Base-by-base conservation (phyloP, 192 early-diverging fungal genomes). In the Backusella westeae region DNA sequence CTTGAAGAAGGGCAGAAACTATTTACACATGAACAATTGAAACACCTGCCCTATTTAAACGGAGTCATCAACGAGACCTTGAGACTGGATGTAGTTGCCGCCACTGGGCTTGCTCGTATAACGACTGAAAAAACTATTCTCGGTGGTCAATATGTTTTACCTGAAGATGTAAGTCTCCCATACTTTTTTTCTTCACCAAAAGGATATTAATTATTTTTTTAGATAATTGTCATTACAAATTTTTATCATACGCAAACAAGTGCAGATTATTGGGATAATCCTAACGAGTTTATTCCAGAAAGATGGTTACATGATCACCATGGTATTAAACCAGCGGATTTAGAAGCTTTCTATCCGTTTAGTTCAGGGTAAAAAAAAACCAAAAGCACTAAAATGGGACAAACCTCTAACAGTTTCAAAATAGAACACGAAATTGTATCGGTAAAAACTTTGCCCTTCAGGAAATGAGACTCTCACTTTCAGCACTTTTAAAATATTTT, bases 271-370 rank as follows among this genome's bases (percentile, higher is more conserved):
- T 89, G 84, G 75, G 65, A 80, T 36, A 75, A 83, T 52, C 76
- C 85, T 12, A 71, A 81, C 6, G 78, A 78, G 44, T 89, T 89
- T 67, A 79, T 80, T 17, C 87, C 87, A 6, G 85, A 89, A 42
- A 83, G 87, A 52, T 89, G 85, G 85, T 34, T 83, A 14, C 49
- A 76, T n/a, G 84, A 81, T 23, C 53, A 56, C 23, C 19, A 10
- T 21, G 76, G 81, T 15, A 78, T 78, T 38, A 73, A 75, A 36
- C 32, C 21, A 9, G 73, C 81, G 1, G 38, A 26, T 41, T 66
- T 77, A 6, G 77, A 83, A 29, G 84, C 84, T 4, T 87, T 84
- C 73, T 84, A 81, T 80, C 86, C 86, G 34, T 87, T 87, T 77
- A 82, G 83, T 73, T 79, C 80, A 1, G 85, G 85, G 77, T 78